These are phyloP conservation scores for Chlorella sp. DNA, from an alignment of 139 green algal species.

Conservation along the genomic window DNA sequence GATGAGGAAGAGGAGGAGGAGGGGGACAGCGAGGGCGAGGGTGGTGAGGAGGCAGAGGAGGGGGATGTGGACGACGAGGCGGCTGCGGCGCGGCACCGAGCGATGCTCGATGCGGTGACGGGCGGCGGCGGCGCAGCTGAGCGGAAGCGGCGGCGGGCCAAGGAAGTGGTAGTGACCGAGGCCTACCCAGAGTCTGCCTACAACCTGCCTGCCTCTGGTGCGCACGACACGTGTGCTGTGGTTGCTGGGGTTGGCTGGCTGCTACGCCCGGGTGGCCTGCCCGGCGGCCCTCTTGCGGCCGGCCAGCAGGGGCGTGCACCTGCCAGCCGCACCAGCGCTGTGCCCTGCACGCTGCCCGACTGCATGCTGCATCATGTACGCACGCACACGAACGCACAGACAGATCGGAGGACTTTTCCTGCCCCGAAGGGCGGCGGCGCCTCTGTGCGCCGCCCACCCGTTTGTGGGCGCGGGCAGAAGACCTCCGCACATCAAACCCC, in stretches of 20 bases:
- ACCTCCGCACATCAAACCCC: conserved; percentile 40
- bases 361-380: too few species aligned
- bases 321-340: background rate
- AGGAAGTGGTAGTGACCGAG: conserved; percentile 65
- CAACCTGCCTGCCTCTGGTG: conserved; percentile 65
- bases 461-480: conserved; percentile 47
- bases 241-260: background rate
- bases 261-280: background rate
- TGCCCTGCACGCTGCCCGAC: too few species aligned
- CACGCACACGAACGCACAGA: background rate
- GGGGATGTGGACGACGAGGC: conserved; percentile 55
- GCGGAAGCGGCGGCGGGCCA: background rate
- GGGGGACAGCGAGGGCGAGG: conserved; percentile 31
- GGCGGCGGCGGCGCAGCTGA: conserved; percentile 16
- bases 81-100: conserved; percentile 4
- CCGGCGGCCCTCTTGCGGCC: too few species aligned
- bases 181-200: conserved; percentile 80
- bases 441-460: background rate
- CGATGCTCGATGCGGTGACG: conserved; percentile 60
- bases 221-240: background rate
- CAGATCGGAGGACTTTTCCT: conserved; percentile 45
- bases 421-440: conserved; percentile 5
- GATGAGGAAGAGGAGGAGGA: conserved; percentile 28
- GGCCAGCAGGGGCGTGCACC: background rate
- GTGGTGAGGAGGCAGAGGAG: conserved; percentile 14